Base-by-base conservation (phyloP, 352 stramenopile genomes). In the Pythium periplocum region DNA sequence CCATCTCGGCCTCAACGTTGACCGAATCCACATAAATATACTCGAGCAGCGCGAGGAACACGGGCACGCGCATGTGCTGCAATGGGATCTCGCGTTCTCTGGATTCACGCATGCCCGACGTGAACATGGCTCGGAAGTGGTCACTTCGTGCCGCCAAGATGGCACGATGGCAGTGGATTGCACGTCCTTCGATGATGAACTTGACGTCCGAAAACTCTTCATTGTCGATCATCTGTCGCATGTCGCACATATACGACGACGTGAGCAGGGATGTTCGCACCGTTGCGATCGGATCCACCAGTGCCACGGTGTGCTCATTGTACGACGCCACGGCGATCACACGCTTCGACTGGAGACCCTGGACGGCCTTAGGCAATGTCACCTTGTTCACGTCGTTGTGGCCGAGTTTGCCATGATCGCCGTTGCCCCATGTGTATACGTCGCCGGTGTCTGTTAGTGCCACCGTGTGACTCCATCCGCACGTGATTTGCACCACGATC, bases 11-110 rank as follows among this genome's bases (percentile, higher is more conserved):
- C 9, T 66, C 71, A 36, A 97, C 86, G 62, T 96, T 87, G 36
- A 98, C 90, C n/a, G 83, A 81, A 64, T 98, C 96, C 11, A 96
- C 96, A 69, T 98, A 98, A 62, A 98, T 86, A 83, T 98, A 98
- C 70, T 98, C 90, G 57, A 98, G 67, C 53, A 98, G 75, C 40
- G 95, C 71, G 30, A 98, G 64, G 70, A 98, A 98, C 4, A 98
- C 93, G 0, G 84, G 75, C 34, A 91, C 69, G 30, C 88, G 86
- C 48, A 96, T 97, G 57, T 96, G 89, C 46, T 80, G 74, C 44
- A 98, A 78, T 4, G 73, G 62, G 38, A 98, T 94, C 54, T 96
- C 84, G 45, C 75, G 67, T 45, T 95, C 88, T 35, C 83, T 84
- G 41, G 72, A 89, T 46, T 96, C 85, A 9, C 84, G 86, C 93